A percentile compares a stretch with the other conserved stretches of the same genome.
phyloP scores from a whole-genome alignment of 2,329 filamentous ascomycete species.

The Dissoconium aciculare region DNA sequence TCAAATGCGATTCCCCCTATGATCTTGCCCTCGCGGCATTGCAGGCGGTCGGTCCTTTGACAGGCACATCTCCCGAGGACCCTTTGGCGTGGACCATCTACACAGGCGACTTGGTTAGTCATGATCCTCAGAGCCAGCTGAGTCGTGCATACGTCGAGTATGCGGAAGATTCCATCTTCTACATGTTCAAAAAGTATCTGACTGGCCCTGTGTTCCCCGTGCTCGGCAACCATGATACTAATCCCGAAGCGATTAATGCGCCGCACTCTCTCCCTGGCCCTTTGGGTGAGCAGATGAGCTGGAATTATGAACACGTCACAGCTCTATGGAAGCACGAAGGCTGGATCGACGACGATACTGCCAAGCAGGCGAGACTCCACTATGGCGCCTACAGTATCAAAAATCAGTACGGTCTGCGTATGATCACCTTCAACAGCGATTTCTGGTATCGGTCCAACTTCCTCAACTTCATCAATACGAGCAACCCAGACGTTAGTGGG shows the following conservation, averaged over 20 bases:
- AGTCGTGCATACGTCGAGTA: constrained; percentile 41
- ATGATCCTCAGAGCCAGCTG: constrained; percentile 38
- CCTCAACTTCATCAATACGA: constrained; percentile 39
- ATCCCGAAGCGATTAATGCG: constrained; percentile 38
- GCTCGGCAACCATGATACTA: constrained; percentile 44
- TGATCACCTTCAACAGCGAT: constrained; percentile 41
- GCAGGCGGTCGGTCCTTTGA: constrained; percentile 41
- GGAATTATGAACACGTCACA: constrained; percentile 45
- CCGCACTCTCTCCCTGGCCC: constrained; percentile 39
- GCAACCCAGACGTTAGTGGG: constrained; percentile 36
- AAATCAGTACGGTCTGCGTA: constrained; percentile 37
- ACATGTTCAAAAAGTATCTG: constrained; percentile 42
- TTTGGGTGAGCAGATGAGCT: constrained; percentile 41
- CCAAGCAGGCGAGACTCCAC: constrained; percentile 35
- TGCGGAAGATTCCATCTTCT: constrained; percentile 38
- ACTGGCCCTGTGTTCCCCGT: constrained; percentile 42
- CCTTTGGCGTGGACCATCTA: constrained; percentile 41
- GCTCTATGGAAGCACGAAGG: constrained; percentile 41
- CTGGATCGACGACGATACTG: constrained; percentile 36
- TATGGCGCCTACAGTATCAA: constrained; percentile 43
- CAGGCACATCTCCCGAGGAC: constrained; percentile 35
- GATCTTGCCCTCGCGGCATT: constrained; percentile 42
- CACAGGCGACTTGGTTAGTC: constrained; percentile 42
- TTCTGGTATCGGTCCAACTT: constrained; percentile 33
- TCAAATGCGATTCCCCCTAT: constrained; percentile 44